phyloP scores from a whole-genome alignment of 1,284 basidiomycete species.

The Pseudozyma hubeiensis region DNA sequence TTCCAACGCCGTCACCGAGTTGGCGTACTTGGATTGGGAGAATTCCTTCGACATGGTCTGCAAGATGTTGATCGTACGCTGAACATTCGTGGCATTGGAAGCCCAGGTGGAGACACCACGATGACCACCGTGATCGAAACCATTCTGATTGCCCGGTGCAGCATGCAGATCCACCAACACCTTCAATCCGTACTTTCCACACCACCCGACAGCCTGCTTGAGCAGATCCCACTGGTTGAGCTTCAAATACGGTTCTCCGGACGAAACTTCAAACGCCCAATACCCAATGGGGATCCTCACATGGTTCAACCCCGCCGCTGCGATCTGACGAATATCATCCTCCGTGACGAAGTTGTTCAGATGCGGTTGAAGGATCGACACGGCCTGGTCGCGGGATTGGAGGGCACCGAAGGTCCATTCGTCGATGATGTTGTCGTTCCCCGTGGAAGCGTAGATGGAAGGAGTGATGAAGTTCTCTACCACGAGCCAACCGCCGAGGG shows the following conservation, averaged over 20 bases:
- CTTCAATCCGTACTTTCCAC: constrained; percentile 79
- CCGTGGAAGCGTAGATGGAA: constrained; percentile 71
- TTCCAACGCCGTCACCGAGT: constrained; percentile 59
- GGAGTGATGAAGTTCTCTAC: constrained; percentile 64
- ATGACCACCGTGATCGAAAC: constrained; percentile 75
- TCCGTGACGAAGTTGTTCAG: constrained; percentile 87
- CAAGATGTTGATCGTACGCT: constrained; percentile 79
- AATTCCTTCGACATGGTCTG: constrained; percentile 70
- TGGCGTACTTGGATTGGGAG: constrained; percentile 48
- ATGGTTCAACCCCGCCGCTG: constrained; percentile 72
- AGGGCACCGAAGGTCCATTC: constrained; percentile 85
- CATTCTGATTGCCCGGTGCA: constrained; percentile 70
- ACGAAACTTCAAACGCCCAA: constrained; percentile 88
- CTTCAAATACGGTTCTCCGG: constrained; percentile 85
- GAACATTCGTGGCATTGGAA: constrained; percentile 75
- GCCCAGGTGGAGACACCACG: constrained; percentile 79
- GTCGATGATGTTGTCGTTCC: constrained; percentile 73
- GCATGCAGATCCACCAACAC: constrained; percentile 80
- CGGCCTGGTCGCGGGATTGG: constrained; percentile 71
- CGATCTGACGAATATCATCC: constrained; percentile 78
- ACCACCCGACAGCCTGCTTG: constrained; percentile 80
- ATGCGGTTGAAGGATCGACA: constrained; percentile 70
- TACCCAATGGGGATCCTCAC: constrained; percentile 89
- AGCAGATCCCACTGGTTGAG: constrained; percentile 78
- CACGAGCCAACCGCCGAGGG: constrained; percentile 66